Conservation (phyloP, 768 basidiomycete genomes). For the Mycena capillaripes region DNA sequence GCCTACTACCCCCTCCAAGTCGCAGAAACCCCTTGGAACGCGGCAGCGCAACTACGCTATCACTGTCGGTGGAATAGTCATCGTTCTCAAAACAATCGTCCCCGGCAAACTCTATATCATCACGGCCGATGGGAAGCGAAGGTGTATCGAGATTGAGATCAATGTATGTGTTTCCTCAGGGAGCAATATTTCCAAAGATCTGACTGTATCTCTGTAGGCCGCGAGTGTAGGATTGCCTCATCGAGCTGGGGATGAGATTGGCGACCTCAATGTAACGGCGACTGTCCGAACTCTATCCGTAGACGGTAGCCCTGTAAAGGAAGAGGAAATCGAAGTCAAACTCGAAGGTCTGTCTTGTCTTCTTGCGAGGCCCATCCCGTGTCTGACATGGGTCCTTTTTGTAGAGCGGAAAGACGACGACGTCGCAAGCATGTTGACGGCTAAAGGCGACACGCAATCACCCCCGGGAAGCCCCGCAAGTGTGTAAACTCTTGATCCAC, state of each 20-base stretch:
- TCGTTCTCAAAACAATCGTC: conserved; percentile 10
- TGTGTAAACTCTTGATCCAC: too few relatives aligned
- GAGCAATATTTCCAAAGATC: background rate
- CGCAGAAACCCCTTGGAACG: background rate
- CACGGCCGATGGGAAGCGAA: conserved; percentile 2
- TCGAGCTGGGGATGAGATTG: background rate
- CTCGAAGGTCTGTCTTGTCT: background rate
- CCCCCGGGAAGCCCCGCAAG: too few relatives aligned
- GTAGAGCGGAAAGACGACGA: background rate
- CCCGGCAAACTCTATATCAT: conserved; percentile 13
- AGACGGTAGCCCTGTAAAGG: background rate
- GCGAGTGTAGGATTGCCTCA: background rate
- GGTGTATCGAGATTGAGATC: conserved; percentile 17
- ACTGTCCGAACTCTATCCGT: background rate
- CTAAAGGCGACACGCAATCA: too few relatives aligned
- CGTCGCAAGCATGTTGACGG: too few relatives aligned
- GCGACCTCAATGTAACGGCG: conserved; percentile 2
- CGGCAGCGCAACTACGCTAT: conserved; percentile 11
- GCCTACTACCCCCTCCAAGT: background rate
- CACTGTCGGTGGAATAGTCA: background rate
- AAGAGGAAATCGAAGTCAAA: background rate
- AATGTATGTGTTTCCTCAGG: background rate
- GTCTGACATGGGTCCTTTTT: background rate
- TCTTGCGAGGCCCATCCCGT: background rate
- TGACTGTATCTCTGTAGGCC: background rate